phyloP scores from a whole-genome alignment of 352 stramenopile species.

The Globisporangium megalacanthum region DNA sequence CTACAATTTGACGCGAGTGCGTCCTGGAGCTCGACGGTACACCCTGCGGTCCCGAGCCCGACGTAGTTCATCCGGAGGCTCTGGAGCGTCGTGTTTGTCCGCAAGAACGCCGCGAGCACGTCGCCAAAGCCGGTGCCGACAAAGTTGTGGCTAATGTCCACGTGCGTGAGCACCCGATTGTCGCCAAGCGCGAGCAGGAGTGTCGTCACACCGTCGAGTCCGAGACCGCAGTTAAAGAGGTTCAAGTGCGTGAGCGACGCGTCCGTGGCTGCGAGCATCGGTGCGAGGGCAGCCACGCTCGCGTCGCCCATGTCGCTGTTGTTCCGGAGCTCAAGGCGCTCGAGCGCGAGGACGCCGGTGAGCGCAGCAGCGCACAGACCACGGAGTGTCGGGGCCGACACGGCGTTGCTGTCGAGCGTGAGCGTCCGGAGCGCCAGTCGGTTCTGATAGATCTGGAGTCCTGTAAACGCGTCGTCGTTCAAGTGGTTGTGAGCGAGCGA shows the following conservation, averaged over 20 bases:
- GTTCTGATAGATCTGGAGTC: slow-evolving; percentile 15
- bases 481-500: slow-evolving; percentile 79
- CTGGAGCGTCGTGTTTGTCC: slow-evolving; percentile 43
- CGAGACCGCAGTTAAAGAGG: slow-evolving; percentile 59
- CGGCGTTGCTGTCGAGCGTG: slow-evolving; percentile 55
- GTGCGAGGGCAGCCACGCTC: slow-evolving; percentile 52
- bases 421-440: slow-evolving; percentile 34
- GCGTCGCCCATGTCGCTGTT: slow-evolving; percentile 62
- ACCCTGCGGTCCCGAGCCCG: slow-evolving; percentile 44
- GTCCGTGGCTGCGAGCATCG: slow-evolving; percentile 42
- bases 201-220: slow-evolving; percentile 51
- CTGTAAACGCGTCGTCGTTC: slow-evolving; percentile 54
- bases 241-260: slow-evolving; percentile 51
- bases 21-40: slow-evolving; percentile 34
- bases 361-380: slow-evolving; percentile 41
- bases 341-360: slow-evolving; percentile 40
- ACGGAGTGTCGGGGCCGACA: slow-evolving; percentile 39
- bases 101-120: slow-evolving; percentile 57
- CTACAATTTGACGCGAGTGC: slow-evolving; percentile 46
- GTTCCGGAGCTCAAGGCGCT: slow-evolving; percentile 54
- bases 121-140: slow-evolving; percentile 59
- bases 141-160: slow-evolving; percentile 77
- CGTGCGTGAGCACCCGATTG: slow-evolving; percentile 45
- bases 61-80: slow-evolving; percentile 59
- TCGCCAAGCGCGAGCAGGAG: slow-evolving; percentile 47